A percentile compares a stretch with the other conserved stretches of the same genome.
Conservation (phyloP, 2,329 filamentous ascomycete species). For the Fusarium setosum region DNA sequence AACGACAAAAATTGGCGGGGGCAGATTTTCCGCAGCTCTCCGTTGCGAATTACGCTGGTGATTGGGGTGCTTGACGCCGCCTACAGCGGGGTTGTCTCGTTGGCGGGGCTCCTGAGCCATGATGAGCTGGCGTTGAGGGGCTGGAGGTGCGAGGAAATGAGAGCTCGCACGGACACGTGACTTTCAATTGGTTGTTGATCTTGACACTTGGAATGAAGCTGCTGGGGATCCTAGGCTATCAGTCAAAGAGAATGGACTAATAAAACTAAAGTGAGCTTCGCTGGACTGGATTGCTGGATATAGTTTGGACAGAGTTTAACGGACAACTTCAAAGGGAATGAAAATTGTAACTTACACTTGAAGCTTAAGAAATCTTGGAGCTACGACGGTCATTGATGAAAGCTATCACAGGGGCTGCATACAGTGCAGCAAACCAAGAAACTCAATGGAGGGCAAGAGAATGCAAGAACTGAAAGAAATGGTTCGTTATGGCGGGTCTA, state of each 20-base stretch:
- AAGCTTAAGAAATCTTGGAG: neutral
- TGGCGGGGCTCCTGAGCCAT: constrained; percentile 50
- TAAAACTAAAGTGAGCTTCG: neutral
- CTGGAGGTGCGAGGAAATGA: constrained; percentile 20
- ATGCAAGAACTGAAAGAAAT: constrained; percentile 23
- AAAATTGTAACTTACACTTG: no score
- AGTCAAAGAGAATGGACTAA: neutral
- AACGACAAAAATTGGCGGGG: constrained; percentile 57
- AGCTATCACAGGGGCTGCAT: constrained; percentile 3
- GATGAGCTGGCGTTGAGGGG: constrained; percentile 43
- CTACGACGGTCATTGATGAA: neutral
- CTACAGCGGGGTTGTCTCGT: constrained; percentile 47
- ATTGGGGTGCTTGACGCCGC: constrained; percentile 38
- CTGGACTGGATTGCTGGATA: neutral
- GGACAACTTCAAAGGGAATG: no score
- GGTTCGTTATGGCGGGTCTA: constrained; percentile 32
- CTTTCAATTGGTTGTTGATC: constrained; percentile 8
- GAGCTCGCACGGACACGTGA: constrained; percentile 45
- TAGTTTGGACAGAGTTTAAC: no score
- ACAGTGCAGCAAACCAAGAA: constrained; percentile 30
- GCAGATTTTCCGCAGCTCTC: constrained; percentile 52
- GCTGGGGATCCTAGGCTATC: neutral
- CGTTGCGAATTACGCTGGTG: constrained; percentile 40
- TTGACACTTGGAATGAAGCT: constrained; percentile 15
- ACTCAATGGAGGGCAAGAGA: constrained; percentile 18